A percentile compares a stretch with the other conserved stretches of the same genome.
phyloP scores from a whole-genome alignment of 306 rosid species.

The Adenanthera pavonina region DNA sequence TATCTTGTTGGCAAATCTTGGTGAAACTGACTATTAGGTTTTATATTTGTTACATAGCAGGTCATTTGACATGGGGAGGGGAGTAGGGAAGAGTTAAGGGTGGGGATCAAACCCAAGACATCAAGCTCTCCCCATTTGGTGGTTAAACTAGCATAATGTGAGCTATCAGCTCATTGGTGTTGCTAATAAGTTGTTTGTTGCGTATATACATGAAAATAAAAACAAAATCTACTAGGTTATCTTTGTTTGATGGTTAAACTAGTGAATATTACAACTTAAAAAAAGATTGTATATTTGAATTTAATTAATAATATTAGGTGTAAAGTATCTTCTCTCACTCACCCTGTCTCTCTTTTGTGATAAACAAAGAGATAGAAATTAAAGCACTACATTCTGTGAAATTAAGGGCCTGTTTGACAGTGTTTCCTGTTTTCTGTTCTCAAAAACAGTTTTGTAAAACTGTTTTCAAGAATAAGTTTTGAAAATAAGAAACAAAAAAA shows the following conservation, averaged over 20 bases:
- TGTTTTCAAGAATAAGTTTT: too few relatives aligned
- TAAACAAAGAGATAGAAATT: not conserved
- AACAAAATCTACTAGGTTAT: not conserved
- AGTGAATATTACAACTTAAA: not conserved
- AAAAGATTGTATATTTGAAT: not conserved
- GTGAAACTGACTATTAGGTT: not conserved
- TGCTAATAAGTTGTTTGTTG: not conserved
- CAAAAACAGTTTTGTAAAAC: too few relatives aligned
- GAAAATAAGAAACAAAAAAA: too few relatives aligned
- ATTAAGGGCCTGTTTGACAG: too few relatives aligned
- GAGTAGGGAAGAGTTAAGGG: not conserved
- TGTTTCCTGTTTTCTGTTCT: too few relatives aligned
- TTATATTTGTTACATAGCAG: not conserved
- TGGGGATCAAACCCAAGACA: not conserved
- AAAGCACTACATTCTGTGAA: not conserved
- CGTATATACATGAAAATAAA: not conserved
- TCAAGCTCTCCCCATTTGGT: not conserved
- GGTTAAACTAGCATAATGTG: not conserved
- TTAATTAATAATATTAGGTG: not conserved
- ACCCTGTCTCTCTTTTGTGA: not conserved
- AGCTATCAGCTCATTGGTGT: not conserved
- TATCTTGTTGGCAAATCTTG: slow-evolving; percentile 24
- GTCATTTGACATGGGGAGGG: not conserved
- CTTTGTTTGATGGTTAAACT: not conserved
- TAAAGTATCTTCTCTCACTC: not conserved